Base-by-base conservation (phyloP, 2,329 filamentous ascomycete species). In the Fusarium redolens region DNA sequence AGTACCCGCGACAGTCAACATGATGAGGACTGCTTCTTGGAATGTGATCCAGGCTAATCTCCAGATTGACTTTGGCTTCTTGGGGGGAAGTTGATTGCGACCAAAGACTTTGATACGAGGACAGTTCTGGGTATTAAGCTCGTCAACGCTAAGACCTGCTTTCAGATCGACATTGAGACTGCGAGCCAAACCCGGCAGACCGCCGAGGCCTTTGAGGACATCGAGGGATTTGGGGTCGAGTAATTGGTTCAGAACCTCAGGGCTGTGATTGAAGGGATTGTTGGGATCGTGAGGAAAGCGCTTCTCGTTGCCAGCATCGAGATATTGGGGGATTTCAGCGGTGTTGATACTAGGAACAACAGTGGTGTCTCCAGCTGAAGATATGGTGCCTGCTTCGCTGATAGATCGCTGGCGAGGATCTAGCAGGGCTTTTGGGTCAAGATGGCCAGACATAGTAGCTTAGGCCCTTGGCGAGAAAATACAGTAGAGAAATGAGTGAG, bases 351-450 rank as follows among this genome's bases (percentile, higher is more conserved):
- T 73, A 33, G 69, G 69, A n/a, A 69, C 69, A 17, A 48, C 38
- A 3, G 70, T 73, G 20, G 70, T 71, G 15, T 65, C 66, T 4
- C 44, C 50, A 5, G 35, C 55, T 13, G 7, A 63, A 7, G 66
- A 66, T 13, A 71, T 38, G 2, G 70, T 73, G 28, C 51, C 70
- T 30, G 50, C 70, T 28, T 73, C 57, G n/a, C 70, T 73, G 18
- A 65, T 54, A 28, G 70, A 73, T 35, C 55, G 61, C 52, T 73
- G 70, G 20, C 66, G 70, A 9, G 65, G 70, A 35, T 73, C 70
- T 31, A 57, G 31, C 38, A 72, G 33, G 28, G 70, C 54, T 43
- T 72, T 73, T 7, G 70, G 70, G 51, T 73, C 70, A 20, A 73
- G 70, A 18, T 71, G n/a, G 60, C 45, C 61, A 50, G 70, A 63